Evolutionary conservation across 768 basidiomycete genomes (phyloP), one percentile per base, ranked within the genome.

Genomic region (Pleurotus sapidus): DNA sequence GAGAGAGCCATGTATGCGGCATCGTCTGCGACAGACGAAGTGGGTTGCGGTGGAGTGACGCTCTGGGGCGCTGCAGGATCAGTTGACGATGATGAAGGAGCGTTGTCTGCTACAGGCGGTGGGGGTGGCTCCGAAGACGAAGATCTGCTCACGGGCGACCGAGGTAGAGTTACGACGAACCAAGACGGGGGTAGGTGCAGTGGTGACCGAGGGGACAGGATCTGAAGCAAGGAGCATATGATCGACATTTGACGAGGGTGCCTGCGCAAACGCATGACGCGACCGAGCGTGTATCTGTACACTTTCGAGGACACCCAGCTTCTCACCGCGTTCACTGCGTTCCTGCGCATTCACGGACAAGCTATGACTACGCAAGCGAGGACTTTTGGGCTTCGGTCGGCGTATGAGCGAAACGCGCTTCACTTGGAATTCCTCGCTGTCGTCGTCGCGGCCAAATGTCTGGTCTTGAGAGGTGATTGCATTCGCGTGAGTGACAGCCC

Each of bases 401-500:
- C 61, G 49, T 20, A 70, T 55, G 20, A 69, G 58, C 1, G 72
- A 56, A 55, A 68, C 67, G 34, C 74, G 70, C 47, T 70, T 67
- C 1, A 66, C 53, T 8, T 68, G 60, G 23, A 69, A 56, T 0
- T 91, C 88, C 0, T 89, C 84, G 18, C 65, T 68, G 20, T 91
- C 89, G 57, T 92, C 88, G 40, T 73, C 68, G 62, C 83, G 76
- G 24, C 63, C 67, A 38, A 74, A 62, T 1, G 72, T 63, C 12
- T 74, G 74, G 61, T 89, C 88, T 40, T 82, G 75, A 1, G 81
- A 76, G 6, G 83, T 77, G 1, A 84, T 74, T 1, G 83, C 74
- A 61, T 87, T 88, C 9, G 86, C 89, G 51, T 91, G 90, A 1
- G 88, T 87, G 17, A 89, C 79, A 49, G 88, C 79, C 48, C 91